phyloP scores from a whole-genome alignment of 306 rosid genomes.

The Cucurbita maxima region DNA sequence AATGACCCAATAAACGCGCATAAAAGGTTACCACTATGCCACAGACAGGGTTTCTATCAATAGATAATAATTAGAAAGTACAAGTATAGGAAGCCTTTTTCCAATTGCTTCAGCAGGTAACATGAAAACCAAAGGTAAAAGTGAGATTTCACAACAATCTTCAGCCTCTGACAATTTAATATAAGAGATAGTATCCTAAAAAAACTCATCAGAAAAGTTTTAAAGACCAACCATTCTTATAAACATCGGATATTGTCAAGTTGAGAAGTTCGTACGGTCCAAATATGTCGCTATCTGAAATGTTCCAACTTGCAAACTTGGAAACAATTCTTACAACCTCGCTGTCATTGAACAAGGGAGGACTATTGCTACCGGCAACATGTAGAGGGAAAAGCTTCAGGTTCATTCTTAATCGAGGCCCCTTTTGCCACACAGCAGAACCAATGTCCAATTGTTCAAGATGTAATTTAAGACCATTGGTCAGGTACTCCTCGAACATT shows the following conservation, averaged over 20 bases:
- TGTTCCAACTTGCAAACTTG: conserved; percentile 53
- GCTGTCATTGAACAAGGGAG: conserved; percentile 24
- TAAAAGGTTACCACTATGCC: background rate
- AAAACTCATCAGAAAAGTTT: conserved; percentile 17
- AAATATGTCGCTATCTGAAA: conserved; percentile 34
- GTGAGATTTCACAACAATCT: background rate
- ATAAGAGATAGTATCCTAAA: background rate
- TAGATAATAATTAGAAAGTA: background rate
- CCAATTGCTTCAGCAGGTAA: background rate
- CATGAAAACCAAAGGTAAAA: background rate
- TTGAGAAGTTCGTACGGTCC: conserved; percentile 74
- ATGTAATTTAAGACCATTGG: conserved; percentile 22
- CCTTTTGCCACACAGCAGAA: conserved; percentile 36
- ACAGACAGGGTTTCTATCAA: background rate
- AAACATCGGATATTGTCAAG: conserved; percentile 31
- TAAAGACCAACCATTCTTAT: conserved; percentile 39
- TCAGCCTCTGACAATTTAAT: background rate
- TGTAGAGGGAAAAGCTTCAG: conserved; percentile 60
- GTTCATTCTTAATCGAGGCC: conserved; percentile 57
- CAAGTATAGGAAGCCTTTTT: background rate
- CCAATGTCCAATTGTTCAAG: conserved; percentile 39
- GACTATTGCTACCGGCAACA: conserved; percentile 1
- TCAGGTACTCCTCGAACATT: conserved; percentile 29
- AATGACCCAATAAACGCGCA: background rate
- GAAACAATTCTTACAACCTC: conserved; percentile 41